A percentile compares a stretch with the other conserved stretches of the same genome.
These are phyloP conservation scores for Apiospora kogelbergensis DNA, from an alignment of 2,329 filamentous ascomycete species.

Conservation along the genomic window DNA sequence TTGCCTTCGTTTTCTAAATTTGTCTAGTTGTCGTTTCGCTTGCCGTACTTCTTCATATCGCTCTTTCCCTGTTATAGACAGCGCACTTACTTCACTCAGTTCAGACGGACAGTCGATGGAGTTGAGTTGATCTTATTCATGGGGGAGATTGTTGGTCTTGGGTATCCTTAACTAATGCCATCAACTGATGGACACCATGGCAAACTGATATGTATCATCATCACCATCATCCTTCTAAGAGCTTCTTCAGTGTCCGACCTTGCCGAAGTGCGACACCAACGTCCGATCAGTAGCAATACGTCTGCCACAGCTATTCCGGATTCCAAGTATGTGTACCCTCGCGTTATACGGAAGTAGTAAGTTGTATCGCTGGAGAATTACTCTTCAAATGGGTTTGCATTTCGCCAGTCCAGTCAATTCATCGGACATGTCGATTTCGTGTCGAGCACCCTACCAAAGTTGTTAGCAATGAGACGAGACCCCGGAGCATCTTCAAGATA, in stretches of 20 bases:
- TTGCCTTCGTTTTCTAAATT: not conserved
- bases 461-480: not conserved
- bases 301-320: not conserved
- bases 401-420: not conserved
- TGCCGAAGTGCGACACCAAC: not conserved
- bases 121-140: not conserved
- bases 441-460: not conserved
- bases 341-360: not conserved
- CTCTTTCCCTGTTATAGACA: not conserved
- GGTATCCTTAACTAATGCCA: not conserved
- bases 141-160: not conserved
- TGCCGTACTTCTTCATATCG: not conserved
- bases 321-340: not conserved
- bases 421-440: not conserved
- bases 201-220: not conserved
- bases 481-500: too few relatives aligned
- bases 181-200: not conserved
- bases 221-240: not conserved
- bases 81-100: not conserved
- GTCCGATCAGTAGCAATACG: not conserved
- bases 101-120: not conserved
- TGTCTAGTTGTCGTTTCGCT: not conserved
- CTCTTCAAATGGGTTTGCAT: not conserved
- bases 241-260: not conserved
- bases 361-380: not conserved